Base-by-base conservation (phyloP, 768 basidiomycete genomes). In the Hygrocybe coccinea region DNA sequence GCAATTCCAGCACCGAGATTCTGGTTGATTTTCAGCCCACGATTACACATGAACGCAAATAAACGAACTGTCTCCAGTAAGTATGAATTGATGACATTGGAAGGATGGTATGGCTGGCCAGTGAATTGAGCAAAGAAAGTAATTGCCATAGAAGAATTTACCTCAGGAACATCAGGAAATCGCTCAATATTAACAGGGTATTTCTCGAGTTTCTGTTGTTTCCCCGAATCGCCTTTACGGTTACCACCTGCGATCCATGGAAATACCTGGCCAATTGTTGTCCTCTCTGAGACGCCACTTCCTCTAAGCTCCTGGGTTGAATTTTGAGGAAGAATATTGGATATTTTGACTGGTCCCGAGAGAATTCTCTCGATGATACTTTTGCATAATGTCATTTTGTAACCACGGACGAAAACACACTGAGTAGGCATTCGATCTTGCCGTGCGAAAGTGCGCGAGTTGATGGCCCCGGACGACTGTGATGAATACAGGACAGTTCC, bases 21-120 rank as follows among this genome's bases (percentile, higher is more conserved):
- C 55, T 58, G 14, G 11, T 50, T 33, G 17, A 33, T 14, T 2
- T 47, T n/a, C 14, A 33, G 21, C 5, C 37, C 3, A 21, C 19
- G 57, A 17, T 12, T 24, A 6, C 24, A 44, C 4, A 14, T 29
- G 25, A 25, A 47, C 15, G 11, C 6, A 6, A 33, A 50, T 11
- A n/a, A 35, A 52, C 58, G 52, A 45, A 57, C 62, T 3, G 52
- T 21, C 22, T 56, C 43, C 44, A 63, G 52, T 39, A 59, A 49
- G 21, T 50, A 47, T 11, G 59, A 47, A 39, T 61, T 59, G 35
- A 61, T 63, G 36, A n/a, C 17, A 21, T 51, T 50, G 35, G 60
- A 61, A 46, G 60, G 62, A 38, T 61, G 58, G 46, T 61, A 59
- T n/a, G 48, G 39, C 60, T 63, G 34, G 8, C 19, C 14, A 21